phyloP scores from a whole-genome alignment of 2,329 filamentous ascomycete genomes.

The Alternaria sp. region DNA sequence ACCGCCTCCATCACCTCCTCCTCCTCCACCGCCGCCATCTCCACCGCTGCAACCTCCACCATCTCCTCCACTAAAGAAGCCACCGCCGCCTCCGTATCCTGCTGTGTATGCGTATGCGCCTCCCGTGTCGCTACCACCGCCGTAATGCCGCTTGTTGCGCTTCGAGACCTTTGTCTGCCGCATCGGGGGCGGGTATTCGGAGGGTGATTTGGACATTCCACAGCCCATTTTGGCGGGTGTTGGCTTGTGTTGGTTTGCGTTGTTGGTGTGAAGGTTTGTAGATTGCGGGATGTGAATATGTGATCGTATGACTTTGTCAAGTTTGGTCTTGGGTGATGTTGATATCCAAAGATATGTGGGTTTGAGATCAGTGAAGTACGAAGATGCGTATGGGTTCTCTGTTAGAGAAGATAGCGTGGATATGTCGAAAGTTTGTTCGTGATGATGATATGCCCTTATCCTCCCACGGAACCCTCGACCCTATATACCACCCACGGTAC shows the following conservation, averaged over 20 bases:
- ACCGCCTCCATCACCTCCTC: slow-evolving; percentile 1
- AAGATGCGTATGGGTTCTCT: background rate
- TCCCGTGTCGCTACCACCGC: background rate
- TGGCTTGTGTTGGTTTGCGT: background rate
- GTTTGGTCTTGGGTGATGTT: background rate
- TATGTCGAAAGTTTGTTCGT: background rate
- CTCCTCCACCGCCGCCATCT: slow-evolving; percentile 12
- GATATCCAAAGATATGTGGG: background rate
- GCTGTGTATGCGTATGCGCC: background rate
- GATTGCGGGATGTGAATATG: background rate
- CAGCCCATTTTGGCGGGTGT: slow-evolving; percentile 22
- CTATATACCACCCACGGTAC: background rate
- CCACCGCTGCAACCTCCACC: slow-evolving; percentile 10
- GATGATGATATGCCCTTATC: background rate
- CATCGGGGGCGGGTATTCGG: slow-evolving; percentile 18
- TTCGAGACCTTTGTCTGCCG: slow-evolving; percentile 2
- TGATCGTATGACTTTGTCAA: background rate
- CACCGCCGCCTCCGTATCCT: slow-evolving; percentile 2
- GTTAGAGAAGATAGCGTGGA: background rate
- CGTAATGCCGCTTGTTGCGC: background rate
- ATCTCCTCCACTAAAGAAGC: slow-evolving; percentile 4
- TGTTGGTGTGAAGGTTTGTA: background rate
- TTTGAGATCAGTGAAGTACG: background rate
- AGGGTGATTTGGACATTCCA: slow-evolving; percentile 19
- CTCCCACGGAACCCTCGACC: background rate